These are phyloP conservation scores for Secale cereale DNA, from an alignment of 176 grass and related monocot genomes.

Conservation along the genomic window DNA sequence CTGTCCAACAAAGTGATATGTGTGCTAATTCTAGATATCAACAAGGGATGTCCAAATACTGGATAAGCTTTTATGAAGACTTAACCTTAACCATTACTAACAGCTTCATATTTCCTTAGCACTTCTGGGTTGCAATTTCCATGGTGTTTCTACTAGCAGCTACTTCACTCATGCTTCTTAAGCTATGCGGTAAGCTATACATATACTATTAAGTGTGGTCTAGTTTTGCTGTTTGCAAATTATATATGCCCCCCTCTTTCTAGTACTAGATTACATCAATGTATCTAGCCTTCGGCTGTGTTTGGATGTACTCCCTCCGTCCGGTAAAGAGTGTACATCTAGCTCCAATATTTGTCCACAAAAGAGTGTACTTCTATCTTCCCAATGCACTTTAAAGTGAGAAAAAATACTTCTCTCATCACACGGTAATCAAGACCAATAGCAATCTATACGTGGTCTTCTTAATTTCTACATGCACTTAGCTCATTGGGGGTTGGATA, in stretches of 20 bases:
- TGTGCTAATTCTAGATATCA: neutral
- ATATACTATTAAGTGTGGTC: neutral
- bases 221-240: neutral
- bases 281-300: neutral
- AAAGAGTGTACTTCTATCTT: no score
- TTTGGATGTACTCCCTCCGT: no score
- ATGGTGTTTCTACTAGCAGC: conserved; percentile 79
- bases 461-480: no score
- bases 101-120: conserved; percentile 40
- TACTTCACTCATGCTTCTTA: conserved; percentile 72
- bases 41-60: neutral
- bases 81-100: conserved; percentile 25
- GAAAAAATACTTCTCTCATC: no score
- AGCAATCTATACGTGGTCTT: no score
- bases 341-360: no score
- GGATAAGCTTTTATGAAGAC: neutral
- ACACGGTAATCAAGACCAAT: no score
- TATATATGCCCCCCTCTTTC: neutral
- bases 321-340: no score
- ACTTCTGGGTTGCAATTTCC: conserved; percentile 82
- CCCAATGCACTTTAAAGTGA: no score
- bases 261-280: conserved; percentile 4
- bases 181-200: conserved; percentile 60
- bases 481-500: no score
- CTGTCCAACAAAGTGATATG: neutral